Conservation (phyloP, 768 basidiomycete genomes). For the Galerina marginata region DNA sequence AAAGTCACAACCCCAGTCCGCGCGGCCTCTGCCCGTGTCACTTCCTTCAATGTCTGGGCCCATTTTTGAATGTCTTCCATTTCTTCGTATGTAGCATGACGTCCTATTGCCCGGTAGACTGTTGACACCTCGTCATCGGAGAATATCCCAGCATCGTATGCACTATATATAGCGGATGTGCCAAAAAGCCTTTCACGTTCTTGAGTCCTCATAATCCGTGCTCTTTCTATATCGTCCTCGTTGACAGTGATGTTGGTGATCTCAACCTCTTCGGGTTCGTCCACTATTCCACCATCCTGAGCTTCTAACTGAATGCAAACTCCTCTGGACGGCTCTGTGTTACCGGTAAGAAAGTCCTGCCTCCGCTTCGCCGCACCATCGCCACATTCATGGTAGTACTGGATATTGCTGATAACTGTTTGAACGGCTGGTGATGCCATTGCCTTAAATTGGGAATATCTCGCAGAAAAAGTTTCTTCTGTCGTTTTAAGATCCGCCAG, state of each 20-base stretch:
- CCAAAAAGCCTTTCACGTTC: too few species aligned
- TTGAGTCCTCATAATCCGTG: too few species aligned
- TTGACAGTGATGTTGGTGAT: too few species aligned
- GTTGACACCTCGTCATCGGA: not conserved
- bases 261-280: too few species aligned
- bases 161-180: too few species aligned
- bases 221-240: too few species aligned
- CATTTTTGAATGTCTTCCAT: not conserved
- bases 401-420: conserved; percentile 30
- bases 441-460: conserved; percentile 13
- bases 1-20: not conserved
- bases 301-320: not conserved
- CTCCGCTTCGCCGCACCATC: conserved; percentile 14
- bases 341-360: not conserved
- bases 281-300: not conserved
- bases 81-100: too few species aligned
- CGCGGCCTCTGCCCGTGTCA: not conserved
- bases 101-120: not conserved
- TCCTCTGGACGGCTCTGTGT: not conserved
- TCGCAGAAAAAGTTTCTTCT: conserved; percentile 25
- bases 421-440: not conserved
- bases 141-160: conserved; percentile 1
- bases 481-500: conserved; percentile 28
- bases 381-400: conserved; percentile 39
- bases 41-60: conserved; percentile 12